phyloP scores from a whole-genome alignment of 2,329 filamentous ascomycete genomes.

The Plectosphaerella sp. region DNA sequence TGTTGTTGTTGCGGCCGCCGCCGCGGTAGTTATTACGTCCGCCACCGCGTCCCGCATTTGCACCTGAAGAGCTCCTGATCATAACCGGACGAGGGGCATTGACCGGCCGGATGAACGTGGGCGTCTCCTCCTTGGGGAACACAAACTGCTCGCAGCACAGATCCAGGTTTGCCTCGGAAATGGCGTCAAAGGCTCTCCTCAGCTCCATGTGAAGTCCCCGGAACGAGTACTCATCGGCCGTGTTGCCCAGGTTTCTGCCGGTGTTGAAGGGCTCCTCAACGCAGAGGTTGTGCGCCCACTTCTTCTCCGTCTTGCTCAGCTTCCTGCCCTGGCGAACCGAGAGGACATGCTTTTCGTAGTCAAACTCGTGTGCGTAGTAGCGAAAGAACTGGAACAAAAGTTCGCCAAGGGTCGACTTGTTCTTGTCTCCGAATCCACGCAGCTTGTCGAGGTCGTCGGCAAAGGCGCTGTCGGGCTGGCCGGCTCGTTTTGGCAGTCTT shows the following conservation, averaged over 20 bases:
- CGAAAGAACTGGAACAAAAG: conserved; percentile 95
- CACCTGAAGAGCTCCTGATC: conserved; percentile 57
- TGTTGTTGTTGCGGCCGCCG: conserved; percentile 41
- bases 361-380: conserved; percentile 88
- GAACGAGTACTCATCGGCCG: conserved; percentile 92
- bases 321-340: conserved; percentile 80
- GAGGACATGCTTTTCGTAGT: conserved; percentile 79
- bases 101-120: conserved; percentile 53
- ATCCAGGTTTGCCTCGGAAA: conserved; percentile 73
- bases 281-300: conserved; percentile 87
- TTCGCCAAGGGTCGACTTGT: conserved; percentile 77
- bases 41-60: conserved; percentile 44
- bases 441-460: conserved; percentile 80
- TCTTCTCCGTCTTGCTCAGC: conserved; percentile 78
- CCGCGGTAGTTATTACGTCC: conserved; percentile 46
- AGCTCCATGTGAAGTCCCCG: conserved; percentile 86
- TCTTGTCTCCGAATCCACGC: conserved; percentile 68
- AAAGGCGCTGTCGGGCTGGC: conserved; percentile 66
- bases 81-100: conserved; percentile 51
- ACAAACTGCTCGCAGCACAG: conserved; percentile 85
- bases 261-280: conserved; percentile 97
- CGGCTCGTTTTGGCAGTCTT: conserved; percentile 52
- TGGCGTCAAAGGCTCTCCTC: conserved; percentile 78
- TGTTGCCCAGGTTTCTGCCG: conserved; percentile 86
- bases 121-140: conserved; percentile 78